phyloP scores from a whole-genome alignment of 2,329 filamentous ascomycete species.

The Pseudogymnoascus sp. region DNA sequence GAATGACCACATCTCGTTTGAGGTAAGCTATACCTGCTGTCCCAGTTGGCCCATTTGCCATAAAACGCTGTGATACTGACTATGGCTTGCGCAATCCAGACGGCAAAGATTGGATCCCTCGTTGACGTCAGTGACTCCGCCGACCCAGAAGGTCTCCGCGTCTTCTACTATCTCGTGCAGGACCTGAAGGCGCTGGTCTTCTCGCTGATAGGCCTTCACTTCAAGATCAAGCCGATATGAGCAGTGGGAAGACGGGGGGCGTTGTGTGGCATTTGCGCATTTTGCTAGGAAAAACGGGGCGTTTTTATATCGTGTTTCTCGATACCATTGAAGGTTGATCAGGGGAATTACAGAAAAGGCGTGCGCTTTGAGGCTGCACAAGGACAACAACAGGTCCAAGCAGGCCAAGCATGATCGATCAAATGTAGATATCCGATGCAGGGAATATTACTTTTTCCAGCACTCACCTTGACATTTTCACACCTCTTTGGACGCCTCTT shows the following conservation, averaged over 20 bases:
- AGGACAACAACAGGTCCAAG: neutral
- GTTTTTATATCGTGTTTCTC: conserved; percentile 8
- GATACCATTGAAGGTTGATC: conserved; percentile 4
- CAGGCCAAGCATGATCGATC: conserved; percentile 13
- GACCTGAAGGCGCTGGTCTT: conserved; percentile 96
- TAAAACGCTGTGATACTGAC: neutral
- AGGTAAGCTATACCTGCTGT: conserved; percentile 48
- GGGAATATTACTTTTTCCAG: neutral
- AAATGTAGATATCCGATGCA: conserved; percentile 2
- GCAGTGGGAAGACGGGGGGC: neutral
- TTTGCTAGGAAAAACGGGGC: conserved; percentile 4
- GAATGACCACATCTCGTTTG: conserved; percentile 96
- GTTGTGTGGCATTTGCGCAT: conserved; percentile 5
- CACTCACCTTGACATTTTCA: neutral
- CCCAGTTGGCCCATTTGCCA: too few relatives aligned
- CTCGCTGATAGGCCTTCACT: conserved; percentile 90
- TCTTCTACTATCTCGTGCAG: conserved; percentile 98
- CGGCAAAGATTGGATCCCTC: conserved; percentile 93
- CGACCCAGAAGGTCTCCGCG: conserved; percentile 88
- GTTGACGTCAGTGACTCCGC: conserved; percentile 95
- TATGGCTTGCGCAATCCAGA: conserved; percentile 43
- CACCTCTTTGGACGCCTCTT: neutral
- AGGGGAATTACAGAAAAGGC: neutral
- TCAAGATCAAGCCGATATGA: conserved; percentile 82
- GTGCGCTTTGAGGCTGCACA: neutral